phyloP scores from a whole-genome alignment of 495 filamentous ascomycete genomes.

The Aspergillus sclerotioniger region DNA sequence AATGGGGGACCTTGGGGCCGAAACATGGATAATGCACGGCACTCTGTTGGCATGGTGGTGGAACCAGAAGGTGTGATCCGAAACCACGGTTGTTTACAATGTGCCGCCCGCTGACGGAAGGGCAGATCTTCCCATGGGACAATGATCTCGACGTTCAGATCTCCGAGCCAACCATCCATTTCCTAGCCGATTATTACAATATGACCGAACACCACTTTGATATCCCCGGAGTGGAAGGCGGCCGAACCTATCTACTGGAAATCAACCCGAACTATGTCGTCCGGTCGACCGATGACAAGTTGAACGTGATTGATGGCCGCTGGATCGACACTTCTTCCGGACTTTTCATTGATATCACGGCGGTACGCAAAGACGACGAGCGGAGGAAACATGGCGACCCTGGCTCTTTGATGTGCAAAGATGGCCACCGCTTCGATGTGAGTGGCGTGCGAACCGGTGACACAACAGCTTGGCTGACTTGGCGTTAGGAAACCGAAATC shows the following conservation, averaged over 20 bases:
- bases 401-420: slow-evolving; percentile 55
- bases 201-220: slow-evolving; percentile 59
- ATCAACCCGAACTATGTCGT: slow-evolving; percentile 59
- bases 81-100: neutral
- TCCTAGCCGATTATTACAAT: slow-evolving; percentile 59
- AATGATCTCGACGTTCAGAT: slow-evolving; percentile 61
- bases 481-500: slow-evolving; percentile 58
- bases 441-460: slow-evolving; percentile 9
- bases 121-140: slow-evolving; percentile 62
- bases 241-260: slow-evolving; percentile 55
- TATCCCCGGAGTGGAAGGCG: slow-evolving; percentile 38
- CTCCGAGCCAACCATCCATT: slow-evolving; percentile 53
- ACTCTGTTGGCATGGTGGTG: slow-evolving; percentile 62
- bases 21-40: slow-evolving; percentile 66
- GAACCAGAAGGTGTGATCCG: slow-evolving; percentile 49
- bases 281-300: slow-evolving; percentile 38
- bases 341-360: slow-evolving; percentile 63
- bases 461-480: slow-evolving; percentile 14
- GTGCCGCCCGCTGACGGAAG: slow-evolving; percentile 4
- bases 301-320: slow-evolving; percentile 60
- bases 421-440: slow-evolving; percentile 53
- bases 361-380: slow-evolving; percentile 46
- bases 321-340: slow-evolving; percentile 63
- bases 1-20: slow-evolving; percentile 54
- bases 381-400: slow-evolving; percentile 31